Percentiles rank a stretch among this genome's conserved stretches.
These are phyloP conservation scores for Pythium vanterpoolii DNA, from an alignment of 352 stramenopile genomes.

Conservation along the genomic window DNA sequence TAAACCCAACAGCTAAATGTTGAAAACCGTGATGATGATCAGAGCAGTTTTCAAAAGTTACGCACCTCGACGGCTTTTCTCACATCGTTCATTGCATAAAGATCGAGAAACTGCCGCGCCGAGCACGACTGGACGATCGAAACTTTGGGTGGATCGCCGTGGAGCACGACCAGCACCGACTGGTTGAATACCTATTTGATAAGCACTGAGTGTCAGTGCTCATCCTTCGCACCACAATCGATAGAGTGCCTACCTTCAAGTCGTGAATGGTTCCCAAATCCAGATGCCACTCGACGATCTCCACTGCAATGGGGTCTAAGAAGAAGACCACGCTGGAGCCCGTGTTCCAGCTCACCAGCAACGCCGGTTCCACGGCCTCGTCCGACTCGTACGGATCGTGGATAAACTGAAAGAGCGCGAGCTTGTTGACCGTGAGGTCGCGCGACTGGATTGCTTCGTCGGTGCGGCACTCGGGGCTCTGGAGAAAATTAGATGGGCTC, in stretches of 20 bases:
- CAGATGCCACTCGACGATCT: conserved; percentile 87
- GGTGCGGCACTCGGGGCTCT: conserved; percentile 44
- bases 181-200: conserved; percentile 59
- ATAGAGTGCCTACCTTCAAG: conserved; percentile 55
- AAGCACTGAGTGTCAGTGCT: neutral
- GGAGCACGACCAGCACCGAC: conserved; percentile 61
- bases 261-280: conserved; percentile 85
- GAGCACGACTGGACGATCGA: conserved; percentile 73
- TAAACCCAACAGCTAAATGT: conserved; percentile 23
- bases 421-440: conserved; percentile 80
- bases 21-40: neutral
- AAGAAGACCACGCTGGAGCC: conserved; percentile 83
- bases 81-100: conserved; percentile 59
- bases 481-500: conserved; percentile 55
- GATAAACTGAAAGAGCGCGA: conserved; percentile 69
- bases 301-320: conserved; percentile 72
- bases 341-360: conserved; percentile 80
- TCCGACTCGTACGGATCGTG: conserved; percentile 54
- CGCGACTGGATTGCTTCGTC: conserved; percentile 69
- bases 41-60: neutral
- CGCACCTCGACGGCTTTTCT: conserved; percentile 63
- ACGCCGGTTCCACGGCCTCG: conserved; percentile 35
- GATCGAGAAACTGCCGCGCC: conserved; percentile 64
- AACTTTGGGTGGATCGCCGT: conserved; percentile 72
- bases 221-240: neutral